Evolutionary conservation across 2,329 filamentous ascomycete species (phyloP), one percentile per base, ranked within the genome.

Genomic region (Elsinoe fawcettii): DNA sequence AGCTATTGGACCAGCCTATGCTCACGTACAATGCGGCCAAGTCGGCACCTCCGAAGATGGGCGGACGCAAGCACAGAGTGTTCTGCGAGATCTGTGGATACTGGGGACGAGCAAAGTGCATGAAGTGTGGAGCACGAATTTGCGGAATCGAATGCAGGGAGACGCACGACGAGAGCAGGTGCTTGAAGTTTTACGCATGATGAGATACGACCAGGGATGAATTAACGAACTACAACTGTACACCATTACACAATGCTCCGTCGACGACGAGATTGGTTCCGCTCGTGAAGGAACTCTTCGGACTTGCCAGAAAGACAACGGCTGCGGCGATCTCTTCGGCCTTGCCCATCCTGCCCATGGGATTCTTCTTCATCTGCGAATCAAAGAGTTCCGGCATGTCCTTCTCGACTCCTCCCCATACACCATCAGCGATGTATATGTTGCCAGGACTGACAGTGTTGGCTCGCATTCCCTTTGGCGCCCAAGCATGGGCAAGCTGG

Each of bases 71-170:
- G 47, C 71, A 73, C 56, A 76, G 87, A 59, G 74, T 75, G 34
- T 92, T 91, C 69, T 92, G 88, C 71, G 85, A 86, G 67, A 82
- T 90, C 30, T 92, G 88, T 67, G 88, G 88, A 12, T 91, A 90
- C 71, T 91, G 88, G 87, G 88, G 87, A 1, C 75, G 84, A 39
- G 84, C 89, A 46, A 80, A 79, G 70, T 92, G 88, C 72, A 80
- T 85, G 69, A 88, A 87, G 74, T 92, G 88, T 71, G 87, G 87
- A n/a, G 81, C 80, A 46, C 78, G 85, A 64, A 83, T 88, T n/a
- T 92, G 88, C 69, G 87, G 86, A 37, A 70, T 91, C 63, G 84
- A 88, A 59, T 91, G 88, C 65, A 77, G 90, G 64, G 82, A 83
- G 66, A 76, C 80, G 60, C 88, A 92, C 69, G 79, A 83, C 56